These are phyloP conservation scores for Penicillium paneum DNA, from an alignment of 2,329 filamentous ascomycete species.

Conservation along the genomic window DNA sequence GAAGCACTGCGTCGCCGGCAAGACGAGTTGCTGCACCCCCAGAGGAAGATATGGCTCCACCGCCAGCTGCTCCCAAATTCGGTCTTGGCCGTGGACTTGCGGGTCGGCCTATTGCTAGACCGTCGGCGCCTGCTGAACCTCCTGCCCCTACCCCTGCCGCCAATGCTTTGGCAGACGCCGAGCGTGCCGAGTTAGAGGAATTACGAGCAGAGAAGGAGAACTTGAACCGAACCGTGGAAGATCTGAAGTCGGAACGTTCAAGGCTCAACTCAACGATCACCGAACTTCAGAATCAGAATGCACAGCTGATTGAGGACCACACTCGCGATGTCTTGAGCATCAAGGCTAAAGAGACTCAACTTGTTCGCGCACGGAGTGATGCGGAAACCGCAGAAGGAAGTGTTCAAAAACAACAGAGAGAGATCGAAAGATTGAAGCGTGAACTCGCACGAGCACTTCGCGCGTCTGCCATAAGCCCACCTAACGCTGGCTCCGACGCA, in stretches of 20 bases:
- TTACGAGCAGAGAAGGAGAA: conserved; percentile 79
- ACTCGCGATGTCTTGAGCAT: conserved; percentile 93
- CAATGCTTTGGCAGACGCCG: conserved; percentile 70
- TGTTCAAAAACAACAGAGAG: conserved; percentile 77
- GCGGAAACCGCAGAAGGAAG: conserved; percentile 83
- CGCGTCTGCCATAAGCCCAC: conserved; percentile 39
- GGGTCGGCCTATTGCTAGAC: conserved; percentile 79
- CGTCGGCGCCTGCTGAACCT: conserved; percentile 46
- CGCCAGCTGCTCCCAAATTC: conserved; percentile 51
- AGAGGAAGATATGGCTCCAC: conserved; percentile 43
- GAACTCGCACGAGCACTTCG: conserved; percentile 59
- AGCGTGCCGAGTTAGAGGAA: conserved; percentile 68
- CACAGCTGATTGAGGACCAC: conserved; percentile 93
- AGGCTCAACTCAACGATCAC: conserved; percentile 83
- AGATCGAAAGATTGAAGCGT: conserved; percentile 90
- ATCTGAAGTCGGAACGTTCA: conserved; percentile 75
- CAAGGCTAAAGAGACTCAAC: conserved; percentile 96
- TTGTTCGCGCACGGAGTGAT: conserved; percentile 87
- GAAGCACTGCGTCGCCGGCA: conserved; percentile 41
- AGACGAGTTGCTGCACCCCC: conserved; percentile 46
- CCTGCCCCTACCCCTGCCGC: conserved; percentile 55
- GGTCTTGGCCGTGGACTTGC: conserved; percentile 75
- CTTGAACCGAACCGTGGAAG: conserved; percentile 70
- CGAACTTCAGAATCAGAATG: conserved; percentile 95
- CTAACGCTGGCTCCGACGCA: conserved; percentile 48